Conservation (phyloP, 805 yeast species). For the Clavispora phyllophila region DNA sequence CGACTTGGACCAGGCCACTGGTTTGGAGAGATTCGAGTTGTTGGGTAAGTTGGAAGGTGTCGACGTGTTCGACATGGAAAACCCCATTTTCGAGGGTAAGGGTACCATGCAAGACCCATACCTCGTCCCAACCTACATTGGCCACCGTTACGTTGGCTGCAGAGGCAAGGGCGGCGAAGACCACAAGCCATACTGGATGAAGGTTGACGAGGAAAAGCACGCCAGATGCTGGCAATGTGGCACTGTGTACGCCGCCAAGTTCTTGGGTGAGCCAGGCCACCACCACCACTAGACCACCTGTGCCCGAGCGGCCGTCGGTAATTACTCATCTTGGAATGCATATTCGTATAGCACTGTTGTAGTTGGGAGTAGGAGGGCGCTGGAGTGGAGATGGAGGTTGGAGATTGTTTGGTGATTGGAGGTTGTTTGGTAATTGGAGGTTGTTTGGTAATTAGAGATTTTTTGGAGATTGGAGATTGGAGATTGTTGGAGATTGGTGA, state of each 20-base stretch:
- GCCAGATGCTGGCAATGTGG: slow-evolving; percentile 99
- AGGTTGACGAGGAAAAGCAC: slow-evolving; percentile 74
- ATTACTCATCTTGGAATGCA: slow-evolving; percentile 5
- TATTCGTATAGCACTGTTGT: slow-evolving; percentile 3
- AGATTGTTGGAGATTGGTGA: too few relatives aligned
- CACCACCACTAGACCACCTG: slow-evolving; percentile 40
- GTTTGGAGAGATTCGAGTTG: slow-evolving; percentile 93
- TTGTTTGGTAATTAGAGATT: too few relatives aligned
- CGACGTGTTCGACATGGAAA: slow-evolving; percentile 85
- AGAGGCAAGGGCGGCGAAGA: slow-evolving; percentile 93
- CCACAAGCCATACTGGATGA: slow-evolving; percentile 88
- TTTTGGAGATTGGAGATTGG: too few relatives aligned
- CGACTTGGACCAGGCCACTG: slow-evolving; percentile 94
- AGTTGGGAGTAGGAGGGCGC: background rate
- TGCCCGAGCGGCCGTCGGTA: slow-evolving; percentile 1
- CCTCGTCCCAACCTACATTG: slow-evolving; percentile 84
- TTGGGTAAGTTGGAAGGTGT: slow-evolving; percentile 94
- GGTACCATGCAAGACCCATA: slow-evolving; percentile 92
- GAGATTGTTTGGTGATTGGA: too few relatives aligned
- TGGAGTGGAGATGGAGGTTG: too few relatives aligned
- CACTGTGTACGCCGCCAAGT: slow-evolving; percentile 83
- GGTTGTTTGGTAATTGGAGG: too few relatives aligned
- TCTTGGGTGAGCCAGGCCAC: slow-evolving; percentile 75
- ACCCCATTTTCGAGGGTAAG: slow-evolving; percentile 79
- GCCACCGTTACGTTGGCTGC: slow-evolving; percentile 94